These are phyloP conservation scores for Phlegmacium glaucopus DNA, from an alignment of 768 basidiomycete genomes.

Conservation along the genomic window DNA sequence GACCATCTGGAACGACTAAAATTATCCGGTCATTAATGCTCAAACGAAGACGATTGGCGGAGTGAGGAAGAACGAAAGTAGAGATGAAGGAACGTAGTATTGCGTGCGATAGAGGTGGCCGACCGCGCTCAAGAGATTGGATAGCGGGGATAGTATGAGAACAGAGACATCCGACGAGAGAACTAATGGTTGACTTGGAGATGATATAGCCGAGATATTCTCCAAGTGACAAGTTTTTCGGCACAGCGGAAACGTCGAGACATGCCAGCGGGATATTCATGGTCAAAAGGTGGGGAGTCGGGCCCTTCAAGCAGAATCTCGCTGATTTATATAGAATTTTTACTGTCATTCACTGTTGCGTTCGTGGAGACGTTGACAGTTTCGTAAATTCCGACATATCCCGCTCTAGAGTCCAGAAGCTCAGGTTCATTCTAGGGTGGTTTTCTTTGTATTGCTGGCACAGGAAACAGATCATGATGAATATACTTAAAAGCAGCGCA, in stretches of 20 bases:
- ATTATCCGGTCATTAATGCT: constrained; percentile 45
- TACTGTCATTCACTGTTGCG: no score
- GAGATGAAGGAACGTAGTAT: constrained; percentile 34
- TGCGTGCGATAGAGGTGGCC: constrained; percentile 33
- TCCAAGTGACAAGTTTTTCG: constrained; percentile 31
- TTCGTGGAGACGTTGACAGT: no score
- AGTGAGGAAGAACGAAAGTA: constrained; percentile 36
- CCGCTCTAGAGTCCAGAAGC: no score
- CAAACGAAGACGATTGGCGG: constrained; percentile 22
- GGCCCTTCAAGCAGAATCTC: no score
- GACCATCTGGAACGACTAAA: constrained; percentile 41
- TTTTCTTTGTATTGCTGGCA: no score
- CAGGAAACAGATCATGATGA: no score
- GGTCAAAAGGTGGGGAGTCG: constrained; percentile 1
- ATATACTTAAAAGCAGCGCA: no score
- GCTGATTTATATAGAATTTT: no score
- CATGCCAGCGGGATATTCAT: constrained; percentile 34
- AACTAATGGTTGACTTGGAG: constrained; percentile 24
- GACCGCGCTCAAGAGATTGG: constrained; percentile 34
- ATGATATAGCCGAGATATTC: constrained; percentile 32
- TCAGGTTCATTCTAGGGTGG: no score
- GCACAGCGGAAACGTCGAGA: constrained; percentile 22
- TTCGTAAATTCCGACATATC: no score
- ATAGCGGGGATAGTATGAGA: constrained; percentile 33
- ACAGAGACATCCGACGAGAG: constrained; percentile 40